Base-by-base conservation (phyloP, 768 basidiomycete species). In the Pulveroboletus sp. region DNA sequence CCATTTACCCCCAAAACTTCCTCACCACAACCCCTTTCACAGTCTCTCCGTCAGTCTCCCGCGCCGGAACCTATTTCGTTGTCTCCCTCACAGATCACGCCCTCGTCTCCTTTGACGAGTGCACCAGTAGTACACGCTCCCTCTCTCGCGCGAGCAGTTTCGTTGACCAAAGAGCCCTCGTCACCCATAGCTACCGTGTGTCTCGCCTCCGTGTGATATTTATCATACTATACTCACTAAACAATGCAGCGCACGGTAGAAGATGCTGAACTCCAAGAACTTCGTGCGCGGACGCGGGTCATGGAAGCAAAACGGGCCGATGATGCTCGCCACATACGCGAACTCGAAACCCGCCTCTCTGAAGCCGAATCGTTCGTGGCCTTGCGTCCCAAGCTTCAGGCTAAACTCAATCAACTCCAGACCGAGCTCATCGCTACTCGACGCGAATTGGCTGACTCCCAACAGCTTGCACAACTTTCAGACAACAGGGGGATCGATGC, bases 381-480 rank as follows among this genome's bases (percentile, higher is more conserved):
- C 6, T 75, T 92, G 14, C 78, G 87, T n/a, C 91, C 92, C 0
- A 97, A 95, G 67, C 78, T 95, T 27, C 90, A 93, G 69, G 87
- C 87, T 31, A 95, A 94, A 65, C 79, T 95, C 40, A 85, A 79
- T 34, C 77, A 82, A 23, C 79, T 89, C 33, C 88, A 93, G 63
- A 82, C 86, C 0, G 90, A 95, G 40, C 78, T 93, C 37, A 83
- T 81, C 23, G 79, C 80, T 1, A 79, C 84, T 5, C 81, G 82
- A n/a, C 81, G 90, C 4, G 82, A 88, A 48, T 73, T 92, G 25
- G 79, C 87, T 3, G 92, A 95, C 57, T 69, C 82, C 8, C 77
- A 87, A 51, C 86, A 91, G 50, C 72, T 92, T n/a, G 75, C 82
- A 0, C 77, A 84, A 29, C 71, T 92, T 29, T 72, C 84, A 0